Evolutionary conservation across 2,329 filamentous ascomycete species (phyloP).

Genomic region (Penicillium hesseltinei): DNA sequence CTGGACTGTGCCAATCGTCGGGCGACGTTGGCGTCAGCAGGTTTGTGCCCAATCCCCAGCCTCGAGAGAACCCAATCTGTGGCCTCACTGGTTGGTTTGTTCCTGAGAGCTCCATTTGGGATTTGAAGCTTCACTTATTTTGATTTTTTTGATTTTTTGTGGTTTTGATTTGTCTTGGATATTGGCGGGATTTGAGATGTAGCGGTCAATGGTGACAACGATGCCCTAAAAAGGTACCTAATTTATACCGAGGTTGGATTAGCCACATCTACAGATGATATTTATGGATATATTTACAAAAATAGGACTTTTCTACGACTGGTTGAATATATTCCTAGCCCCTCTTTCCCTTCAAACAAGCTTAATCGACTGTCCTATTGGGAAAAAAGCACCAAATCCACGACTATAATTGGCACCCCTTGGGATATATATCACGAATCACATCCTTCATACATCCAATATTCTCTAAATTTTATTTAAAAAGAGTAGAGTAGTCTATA

Average conservation of each 20-base stretch:
- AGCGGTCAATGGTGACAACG: constrained; percentile 12
- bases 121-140: constrained; percentile 22
- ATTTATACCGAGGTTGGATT: neutral
- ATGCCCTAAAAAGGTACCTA: neutral
- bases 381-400: neutral
- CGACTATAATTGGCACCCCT: neutral
- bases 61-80: constrained; percentile 25
- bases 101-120: constrained; percentile 1
- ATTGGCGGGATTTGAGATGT: neutral
- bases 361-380: neutral
- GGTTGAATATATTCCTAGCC: neutral
- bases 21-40: constrained; percentile 10
- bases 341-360: neutral
- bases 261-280: neutral
- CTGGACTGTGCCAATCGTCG: constrained; percentile 3
- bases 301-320: neutral
- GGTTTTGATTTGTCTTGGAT: neutral
- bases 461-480: neutral
- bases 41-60: constrained; percentile 27
- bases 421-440: neutral
- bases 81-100: constrained; percentile 17
- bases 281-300: neutral
- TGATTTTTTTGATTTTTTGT: neutral
- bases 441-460: neutral
- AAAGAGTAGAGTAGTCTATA: neutral